Base-by-base conservation (phyloP, 2,329 filamentous ascomycete species). In the Whalleya microplaca region DNA sequence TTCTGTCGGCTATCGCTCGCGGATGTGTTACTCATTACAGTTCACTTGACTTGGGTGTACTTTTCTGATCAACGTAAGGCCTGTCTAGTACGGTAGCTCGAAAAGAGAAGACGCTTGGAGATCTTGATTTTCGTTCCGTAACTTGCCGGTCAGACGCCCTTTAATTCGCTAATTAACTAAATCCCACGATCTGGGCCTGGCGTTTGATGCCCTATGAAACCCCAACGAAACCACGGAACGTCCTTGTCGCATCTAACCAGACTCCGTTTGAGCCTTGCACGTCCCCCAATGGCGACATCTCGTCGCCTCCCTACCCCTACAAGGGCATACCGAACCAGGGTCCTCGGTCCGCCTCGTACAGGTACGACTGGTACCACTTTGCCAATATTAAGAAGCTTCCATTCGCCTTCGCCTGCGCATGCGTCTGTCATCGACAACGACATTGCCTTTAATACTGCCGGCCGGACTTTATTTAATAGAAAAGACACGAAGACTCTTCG, bases 181-280 rank as follows among this genome's bases (percentile, higher is more conserved):
- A 61, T 58, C 55, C 53, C 43, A 58, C 51, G 51, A 62, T 60
- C 57, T 64, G 45, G 56, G 45, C 53, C 48, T 49, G 49, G 55
- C 56, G 61, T 66, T 63, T 65, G 59, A 61, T 61, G 51, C 59
- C 55, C 55, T 64, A 63, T 66, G 66, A 69, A 68, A 69, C 66
- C 60, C 56, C 59, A 59, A 68, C 66, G 65, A 69, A 68, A 67
- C 66, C 53, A 56, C 50, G 53, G 62, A 54, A 54, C 59, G 48
- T 53, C 50, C 58, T 61, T 66, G 62, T 64, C 62, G 56, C 63
- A 66, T 58, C 56, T 63, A 14, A 54, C 23, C 9, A 27, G 4
- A 19, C 58, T 63, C 60, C 60, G 60, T 63, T 50, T 55, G 50
- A 58, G 48, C 48, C 32, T 16, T 37, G 32, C 32, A 37, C 32